Conservation (phyloP, 441 rosid species). For the Isatis lusitanica region DNA sequence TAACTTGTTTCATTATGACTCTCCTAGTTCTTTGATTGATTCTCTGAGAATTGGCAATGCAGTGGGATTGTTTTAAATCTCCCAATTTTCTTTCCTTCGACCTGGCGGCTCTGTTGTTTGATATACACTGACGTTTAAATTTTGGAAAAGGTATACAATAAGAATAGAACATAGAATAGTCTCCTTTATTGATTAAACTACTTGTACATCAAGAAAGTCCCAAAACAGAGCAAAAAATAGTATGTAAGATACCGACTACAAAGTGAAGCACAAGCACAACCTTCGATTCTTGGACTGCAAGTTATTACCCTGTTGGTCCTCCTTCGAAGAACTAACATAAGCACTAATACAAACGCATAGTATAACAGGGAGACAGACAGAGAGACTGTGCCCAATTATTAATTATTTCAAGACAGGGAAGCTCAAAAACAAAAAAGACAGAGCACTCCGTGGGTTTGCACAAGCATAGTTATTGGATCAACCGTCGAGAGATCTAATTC, state of each 20-base stretch:
- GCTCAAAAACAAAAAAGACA: neutral
- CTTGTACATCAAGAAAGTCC: neutral
- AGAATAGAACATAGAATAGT: neutral
- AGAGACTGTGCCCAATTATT: neutral
- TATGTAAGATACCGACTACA: neutral
- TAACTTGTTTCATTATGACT: neutral
- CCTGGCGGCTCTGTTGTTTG: neutral
- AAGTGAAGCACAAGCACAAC: neutral
- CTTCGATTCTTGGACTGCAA: neutral
- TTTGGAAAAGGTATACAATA: neutral
- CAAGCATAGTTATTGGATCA: neutral
- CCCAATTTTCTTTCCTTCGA: neutral
- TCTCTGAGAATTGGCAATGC: neutral
- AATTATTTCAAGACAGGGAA: neutral
- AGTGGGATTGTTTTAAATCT: neutral
- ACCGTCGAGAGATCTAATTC: neutral
- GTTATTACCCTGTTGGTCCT: neutral
- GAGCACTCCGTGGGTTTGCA: neutral
- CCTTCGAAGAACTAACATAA: neutral
- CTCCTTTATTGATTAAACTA: neutral
- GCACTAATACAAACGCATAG: neutral
- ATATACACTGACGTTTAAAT: neutral
- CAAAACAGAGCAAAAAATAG: neutral
- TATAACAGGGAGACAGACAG: neutral
- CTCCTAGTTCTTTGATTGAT: neutral